Conservation (phyloP, 345 rosid genomes). For the Gossypium mustelinum region DNA sequence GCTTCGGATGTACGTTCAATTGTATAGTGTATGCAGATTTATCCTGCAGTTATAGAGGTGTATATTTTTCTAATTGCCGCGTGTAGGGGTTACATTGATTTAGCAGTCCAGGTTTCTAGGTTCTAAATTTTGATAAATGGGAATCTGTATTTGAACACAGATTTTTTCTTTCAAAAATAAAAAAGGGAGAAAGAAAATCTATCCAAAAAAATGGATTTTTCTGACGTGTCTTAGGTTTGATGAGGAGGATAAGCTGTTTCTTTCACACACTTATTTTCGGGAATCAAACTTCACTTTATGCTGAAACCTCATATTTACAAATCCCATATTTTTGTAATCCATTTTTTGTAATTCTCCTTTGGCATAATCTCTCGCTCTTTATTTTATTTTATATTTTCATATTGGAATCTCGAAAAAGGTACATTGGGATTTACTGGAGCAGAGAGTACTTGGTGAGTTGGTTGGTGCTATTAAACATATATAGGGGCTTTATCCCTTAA, state of each 20-base stretch:
- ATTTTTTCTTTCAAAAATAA: neutral
- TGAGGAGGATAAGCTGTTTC: neutral
- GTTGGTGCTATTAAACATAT: neutral
- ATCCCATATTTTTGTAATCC: neutral
- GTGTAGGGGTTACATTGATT: neutral
- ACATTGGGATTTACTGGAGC: neutral
- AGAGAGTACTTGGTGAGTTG: neutral
- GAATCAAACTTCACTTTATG: slow-evolving; percentile 9
- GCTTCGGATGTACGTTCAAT: neutral
- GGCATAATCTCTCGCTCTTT: too few relatives aligned
- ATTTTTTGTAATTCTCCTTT: neutral
- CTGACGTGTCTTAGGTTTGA: neutral
- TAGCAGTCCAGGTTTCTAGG: neutral
- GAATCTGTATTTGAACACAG: neutral
- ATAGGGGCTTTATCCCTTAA: neutral
- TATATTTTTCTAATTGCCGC: neutral
- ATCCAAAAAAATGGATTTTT: neutral
- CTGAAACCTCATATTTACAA: neutral
- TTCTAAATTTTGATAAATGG: neutral
- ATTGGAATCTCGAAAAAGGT: neutral
- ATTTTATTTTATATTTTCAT: neutral
- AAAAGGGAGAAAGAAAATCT: neutral
- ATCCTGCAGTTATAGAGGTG: neutral
- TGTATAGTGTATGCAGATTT: neutral
- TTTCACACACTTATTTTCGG: neutral